A percentile compares a stretch with the other conserved stretches of the same genome.
These are phyloP conservation scores for Agaricus sinodeliciosus DNA, from an alignment of 768 basidiomycete species.

Conservation along the genomic window DNA sequence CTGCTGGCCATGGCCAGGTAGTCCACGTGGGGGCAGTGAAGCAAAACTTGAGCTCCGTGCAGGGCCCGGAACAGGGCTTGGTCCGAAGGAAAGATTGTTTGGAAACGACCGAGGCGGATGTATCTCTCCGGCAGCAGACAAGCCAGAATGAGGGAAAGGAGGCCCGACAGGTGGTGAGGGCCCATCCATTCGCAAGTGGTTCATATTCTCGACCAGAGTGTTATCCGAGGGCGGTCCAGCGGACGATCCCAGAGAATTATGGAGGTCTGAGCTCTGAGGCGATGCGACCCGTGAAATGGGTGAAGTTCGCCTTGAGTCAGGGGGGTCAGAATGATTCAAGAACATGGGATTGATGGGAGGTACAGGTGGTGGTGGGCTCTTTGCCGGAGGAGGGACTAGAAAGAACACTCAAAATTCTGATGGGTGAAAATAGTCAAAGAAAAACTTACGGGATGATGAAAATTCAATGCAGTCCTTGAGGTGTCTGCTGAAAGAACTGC, in stretches of 20 bases:
- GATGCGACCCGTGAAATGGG: conserved; percentile 3
- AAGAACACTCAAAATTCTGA: neutral
- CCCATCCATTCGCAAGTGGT: conserved; percentile 9
- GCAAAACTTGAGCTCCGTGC: conserved; percentile 29
- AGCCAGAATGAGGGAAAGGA: conserved; percentile 5
- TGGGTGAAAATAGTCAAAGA: neutral
- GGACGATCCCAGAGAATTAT: conserved; percentile 10
- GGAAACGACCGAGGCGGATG: conserved; percentile 26
- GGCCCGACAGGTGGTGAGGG: neutral
- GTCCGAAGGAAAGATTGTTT: conserved; percentile 23
- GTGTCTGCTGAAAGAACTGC: conserved; percentile 61
- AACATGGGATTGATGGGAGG: conserved; percentile 36
- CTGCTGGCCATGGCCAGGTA: conserved; percentile 4
- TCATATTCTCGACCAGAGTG: conserved; percentile 6
- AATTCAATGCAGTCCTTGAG: conserved; percentile 84
- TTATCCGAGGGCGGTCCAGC: conserved; percentile 5
- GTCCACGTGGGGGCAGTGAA: conserved; percentile 19
- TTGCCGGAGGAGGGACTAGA: conserved; percentile 50
- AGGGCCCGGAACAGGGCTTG: conserved; percentile 31
- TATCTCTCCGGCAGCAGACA: conserved; percentile 13
- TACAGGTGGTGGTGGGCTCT: conserved; percentile 63
- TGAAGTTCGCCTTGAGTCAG: conserved; percentile 3
- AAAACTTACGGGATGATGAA: conserved; percentile 60
- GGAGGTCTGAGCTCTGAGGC: conserved; percentile 12
- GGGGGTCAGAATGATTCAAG: conserved; percentile 3